A percentile compares a stretch with the other conserved stretches of the same genome.
These are phyloP conservation scores for Kalanchoe fedtschenkoi DNA, from an alignment of 164 flowering plant species.

Conservation along the genomic window DNA sequence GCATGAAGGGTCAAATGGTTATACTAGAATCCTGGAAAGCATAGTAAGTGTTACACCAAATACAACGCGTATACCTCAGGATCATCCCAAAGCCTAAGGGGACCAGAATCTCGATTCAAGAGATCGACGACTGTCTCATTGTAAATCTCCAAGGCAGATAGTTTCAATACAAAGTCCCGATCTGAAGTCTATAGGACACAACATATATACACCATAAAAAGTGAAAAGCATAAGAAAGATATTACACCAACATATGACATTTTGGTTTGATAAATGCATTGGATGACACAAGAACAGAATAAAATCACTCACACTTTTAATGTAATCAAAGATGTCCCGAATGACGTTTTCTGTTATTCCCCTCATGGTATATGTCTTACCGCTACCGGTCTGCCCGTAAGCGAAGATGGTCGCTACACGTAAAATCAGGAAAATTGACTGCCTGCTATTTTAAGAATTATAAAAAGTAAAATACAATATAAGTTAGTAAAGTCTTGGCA, in stretches of 20 bases:
- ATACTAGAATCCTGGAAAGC: neutral
- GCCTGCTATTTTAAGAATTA: neutral
- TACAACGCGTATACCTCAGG: constrained; percentile 51
- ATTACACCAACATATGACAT: neutral
- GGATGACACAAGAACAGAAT: neutral
- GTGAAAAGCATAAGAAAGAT: neutral
- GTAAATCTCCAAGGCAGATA: constrained; percentile 78
- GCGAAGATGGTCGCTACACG: constrained; percentile 79
- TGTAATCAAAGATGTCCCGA: constrained; percentile 60
- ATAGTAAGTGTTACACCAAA: neutral
- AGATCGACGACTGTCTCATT: constrained; percentile 76
- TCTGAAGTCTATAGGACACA: constrained; percentile 35
- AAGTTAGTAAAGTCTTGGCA: constrained; percentile 10
- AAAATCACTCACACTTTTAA: constrained; percentile 39
- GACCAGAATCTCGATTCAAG: constrained; percentile 53
- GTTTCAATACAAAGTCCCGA: constrained; percentile 44
- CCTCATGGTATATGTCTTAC: constrained; percentile 86
- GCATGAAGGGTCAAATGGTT: constrained; percentile 8
- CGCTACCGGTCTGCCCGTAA: constrained; percentile 87
- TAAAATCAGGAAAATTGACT: neutral
- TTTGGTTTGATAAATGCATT: neutral
- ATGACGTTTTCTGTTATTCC: constrained; percentile 66
- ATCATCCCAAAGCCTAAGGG: constrained; percentile 73
- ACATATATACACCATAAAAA: neutral
- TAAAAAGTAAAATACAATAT: neutral